These are phyloP conservation scores for Kazachstania viticola DNA, from an alignment of 805 yeast species.

Conservation along the genomic window DNA sequence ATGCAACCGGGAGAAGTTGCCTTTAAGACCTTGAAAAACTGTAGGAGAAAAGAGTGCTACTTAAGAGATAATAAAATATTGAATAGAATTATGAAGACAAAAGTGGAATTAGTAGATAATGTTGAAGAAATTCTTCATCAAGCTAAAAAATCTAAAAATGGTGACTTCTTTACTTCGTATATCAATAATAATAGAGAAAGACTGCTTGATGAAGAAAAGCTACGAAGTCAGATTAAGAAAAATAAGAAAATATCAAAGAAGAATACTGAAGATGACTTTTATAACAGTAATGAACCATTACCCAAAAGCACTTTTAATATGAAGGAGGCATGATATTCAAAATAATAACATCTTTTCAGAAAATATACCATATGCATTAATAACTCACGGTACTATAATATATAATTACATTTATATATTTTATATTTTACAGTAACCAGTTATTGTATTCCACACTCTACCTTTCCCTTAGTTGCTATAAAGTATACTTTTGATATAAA, in stretches of 20 bases:
- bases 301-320: too few species aligned
- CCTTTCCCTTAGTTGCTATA: too few species aligned
- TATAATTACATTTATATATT: too few species aligned
- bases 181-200: conserved; percentile 10
- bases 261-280: not conserved
- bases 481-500: too few species aligned
- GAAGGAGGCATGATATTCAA: too few species aligned
- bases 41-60: conserved; percentile 41
- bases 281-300: too few species aligned
- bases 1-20: conserved; percentile 77
- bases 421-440: too few species aligned
- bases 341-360: too few species aligned
- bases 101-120: conserved; percentile 36
- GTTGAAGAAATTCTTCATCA: conserved; percentile 18
- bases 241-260: conserved; percentile 7
- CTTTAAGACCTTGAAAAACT: conserved; percentile 46
- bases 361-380: too few species aligned
- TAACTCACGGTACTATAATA: too few species aligned
- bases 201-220: conserved; percentile 15
- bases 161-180: conserved; percentile 13
- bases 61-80: conserved; percentile 47
- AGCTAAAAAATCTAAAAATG: conserved; percentile 24
- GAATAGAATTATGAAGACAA: conserved; percentile 55
- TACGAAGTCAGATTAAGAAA: conserved; percentile 13
- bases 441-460: too few species aligned